Conservation (phyloP, 306 rosid species). For the Fragaria iinumae region DNA sequence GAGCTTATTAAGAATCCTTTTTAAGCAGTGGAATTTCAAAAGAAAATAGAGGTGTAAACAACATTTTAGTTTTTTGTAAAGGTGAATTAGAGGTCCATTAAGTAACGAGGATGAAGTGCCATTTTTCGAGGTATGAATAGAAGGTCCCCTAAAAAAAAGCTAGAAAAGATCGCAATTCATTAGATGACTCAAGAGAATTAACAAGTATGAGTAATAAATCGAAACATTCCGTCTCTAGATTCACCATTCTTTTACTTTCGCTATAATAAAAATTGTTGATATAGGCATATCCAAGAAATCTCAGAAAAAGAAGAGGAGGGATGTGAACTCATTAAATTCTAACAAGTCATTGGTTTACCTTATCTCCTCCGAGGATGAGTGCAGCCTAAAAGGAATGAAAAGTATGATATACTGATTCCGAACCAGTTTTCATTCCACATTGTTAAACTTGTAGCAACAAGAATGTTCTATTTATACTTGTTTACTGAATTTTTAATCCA, state of each 20-base stretch:
- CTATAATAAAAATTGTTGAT: neutral
- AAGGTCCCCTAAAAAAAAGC: no score
- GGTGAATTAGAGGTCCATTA: no score
- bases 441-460: neutral
- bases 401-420: slow-evolving; percentile 32
- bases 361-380: slow-evolving; percentile 37
- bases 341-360: slow-evolving; percentile 24
- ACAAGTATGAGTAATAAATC: no score
- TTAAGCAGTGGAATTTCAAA: no score
- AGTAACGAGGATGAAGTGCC: no score
- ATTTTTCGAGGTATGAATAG: no score
- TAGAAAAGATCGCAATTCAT: no score
- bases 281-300: slow-evolving; percentile 36
- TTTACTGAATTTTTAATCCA: slow-evolving; percentile 31
- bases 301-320: slow-evolving; percentile 37
- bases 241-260: neutral
- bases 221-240: no score
- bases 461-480: slow-evolving; percentile 12
- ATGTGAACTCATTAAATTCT: slow-evolving; percentile 8
- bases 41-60: no score
- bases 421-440: neutral
- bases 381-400: slow-evolving; percentile 44
- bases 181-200: no score
- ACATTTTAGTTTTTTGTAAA: no score
- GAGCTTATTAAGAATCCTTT: no score